Evolutionary conservation across 441 rosid species (phyloP).

Genomic region (Metrosideros polymorpha): DNA sequence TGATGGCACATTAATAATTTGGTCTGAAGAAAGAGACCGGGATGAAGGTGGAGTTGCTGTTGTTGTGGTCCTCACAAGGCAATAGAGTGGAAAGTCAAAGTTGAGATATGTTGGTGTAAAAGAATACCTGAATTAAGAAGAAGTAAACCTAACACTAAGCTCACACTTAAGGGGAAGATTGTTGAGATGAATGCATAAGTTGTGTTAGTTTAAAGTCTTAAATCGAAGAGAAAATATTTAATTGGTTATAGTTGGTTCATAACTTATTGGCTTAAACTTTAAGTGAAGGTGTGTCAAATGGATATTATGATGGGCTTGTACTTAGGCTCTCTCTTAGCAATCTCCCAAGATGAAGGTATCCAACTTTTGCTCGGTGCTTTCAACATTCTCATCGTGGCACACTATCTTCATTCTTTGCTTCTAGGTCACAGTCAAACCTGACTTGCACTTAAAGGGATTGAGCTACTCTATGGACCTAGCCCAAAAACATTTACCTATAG

Average conservation of each 20-base stretch:
- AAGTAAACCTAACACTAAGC: background rate
- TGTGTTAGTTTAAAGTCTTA: background rate
- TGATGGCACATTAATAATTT: no score
- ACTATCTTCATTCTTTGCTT: background rate
- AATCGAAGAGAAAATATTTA: no score
- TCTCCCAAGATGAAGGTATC: background rate
- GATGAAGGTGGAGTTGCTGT: no score
- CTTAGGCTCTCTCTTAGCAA: background rate
- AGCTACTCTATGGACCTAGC: background rate
- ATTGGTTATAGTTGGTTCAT: background rate
- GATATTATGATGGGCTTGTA: background rate
- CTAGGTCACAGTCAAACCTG: background rate
- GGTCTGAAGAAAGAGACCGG: no score
- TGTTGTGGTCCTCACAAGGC: no score
- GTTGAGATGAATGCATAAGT: background rate
- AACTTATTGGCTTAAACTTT: background rate
- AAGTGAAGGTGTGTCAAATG: background rate
- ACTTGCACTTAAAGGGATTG: background rate
- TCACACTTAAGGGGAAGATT: background rate
- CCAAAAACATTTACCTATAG: background rate
- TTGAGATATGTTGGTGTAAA: background rate
- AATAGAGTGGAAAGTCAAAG: background rate
- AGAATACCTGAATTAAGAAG: background rate
- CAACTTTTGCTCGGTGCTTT: background rate
- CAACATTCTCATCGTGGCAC: background rate